Base-by-base conservation (phyloP, 257 asterid species). In the Fraxinus quadrangulata region DNA sequence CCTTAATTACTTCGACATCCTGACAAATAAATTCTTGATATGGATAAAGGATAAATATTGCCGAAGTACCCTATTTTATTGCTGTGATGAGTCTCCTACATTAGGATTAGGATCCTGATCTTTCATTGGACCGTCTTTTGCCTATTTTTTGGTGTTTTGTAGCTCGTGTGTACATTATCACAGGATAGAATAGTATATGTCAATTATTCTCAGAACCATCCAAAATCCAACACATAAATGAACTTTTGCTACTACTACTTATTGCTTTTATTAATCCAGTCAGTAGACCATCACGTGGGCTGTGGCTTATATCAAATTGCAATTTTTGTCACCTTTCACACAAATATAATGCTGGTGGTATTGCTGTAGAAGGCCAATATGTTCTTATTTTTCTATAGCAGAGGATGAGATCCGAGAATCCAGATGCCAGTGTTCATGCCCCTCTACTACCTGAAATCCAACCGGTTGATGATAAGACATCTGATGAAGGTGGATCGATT, bases 401-500 rank as follows among this genome's bases (percentile, higher is more conserved):
- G 40, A 77, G 19, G 67, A 86, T 89, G 97, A 78, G 54, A 40
- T 17, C 79, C 0, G 87, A 80, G 76, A 68, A 63, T 72, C 85
- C 80, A 67, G 89, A 73, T 5, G 69, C 37, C 33, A 90, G 87
- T 75, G 86, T 73, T 77, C 66, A 67, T 66, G 88, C 86, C 77
- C 94, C 96, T 21, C 84, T 94, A 13, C 88, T 90, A 70, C 91
- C 91, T 1, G 82, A 82, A 78, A 76, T 72, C 36, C 83, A 72
- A 73, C 75, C 79, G 3, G 47, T 10, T 6, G 77, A 67, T 36
- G 82, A 77, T 63, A 79, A 73, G 34, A 61, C 74, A 7, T 33
- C 84, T 0, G 70, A 73, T 54, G 84, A 71, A 31, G 92, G 96
- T n/a, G 96, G 94, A 42, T 87, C 97, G 47, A 80, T 93, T 63